These are phyloP conservation scores for Pueraria montana DNA, from an alignment of 306 rosid species.

Conservation along the genomic window DNA sequence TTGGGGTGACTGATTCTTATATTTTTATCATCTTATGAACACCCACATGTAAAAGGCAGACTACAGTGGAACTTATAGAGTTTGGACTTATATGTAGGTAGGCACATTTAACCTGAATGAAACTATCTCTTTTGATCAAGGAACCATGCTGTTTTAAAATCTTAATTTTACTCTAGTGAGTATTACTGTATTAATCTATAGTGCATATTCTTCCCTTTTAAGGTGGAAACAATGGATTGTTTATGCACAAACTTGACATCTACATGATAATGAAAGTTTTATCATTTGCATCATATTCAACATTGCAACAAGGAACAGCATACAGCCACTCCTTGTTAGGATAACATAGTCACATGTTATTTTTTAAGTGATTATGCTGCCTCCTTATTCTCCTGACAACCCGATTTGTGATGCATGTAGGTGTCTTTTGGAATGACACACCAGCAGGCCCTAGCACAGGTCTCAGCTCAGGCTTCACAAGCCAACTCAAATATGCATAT, in stretches of 20 bases:
- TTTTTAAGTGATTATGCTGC: not conserved
- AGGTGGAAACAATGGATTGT: not conserved
- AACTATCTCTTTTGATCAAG: not conserved
- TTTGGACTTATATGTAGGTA: not conserved
- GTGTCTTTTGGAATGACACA: conserved; percentile 75
- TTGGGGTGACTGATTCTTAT: not conserved
- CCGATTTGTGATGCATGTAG: conserved; percentile 47
- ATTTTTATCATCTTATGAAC: not conserved
- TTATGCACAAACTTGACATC: not conserved
- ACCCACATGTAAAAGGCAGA: not conserved
- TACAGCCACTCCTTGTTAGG: not conserved
- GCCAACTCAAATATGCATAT: conserved; percentile 54
- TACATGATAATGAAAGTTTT: not conserved
- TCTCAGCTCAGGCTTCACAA: conserved; percentile 67
- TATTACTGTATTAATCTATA: not conserved
- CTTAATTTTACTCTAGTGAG: not conserved
- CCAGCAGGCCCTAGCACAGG: conserved; percentile 77
- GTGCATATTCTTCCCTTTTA: not conserved
- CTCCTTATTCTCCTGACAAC: conserved; percentile 38
- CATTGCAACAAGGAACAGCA: not conserved
- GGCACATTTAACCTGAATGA: not conserved
- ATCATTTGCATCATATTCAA: not conserved
- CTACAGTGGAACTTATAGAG: not conserved
- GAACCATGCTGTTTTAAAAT: not conserved
- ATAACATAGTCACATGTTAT: not conserved